These are phyloP conservation scores for Inonotus obliquus DNA, from an alignment of 1,284 basidiomycete genomes.

Conservation along the genomic window DNA sequence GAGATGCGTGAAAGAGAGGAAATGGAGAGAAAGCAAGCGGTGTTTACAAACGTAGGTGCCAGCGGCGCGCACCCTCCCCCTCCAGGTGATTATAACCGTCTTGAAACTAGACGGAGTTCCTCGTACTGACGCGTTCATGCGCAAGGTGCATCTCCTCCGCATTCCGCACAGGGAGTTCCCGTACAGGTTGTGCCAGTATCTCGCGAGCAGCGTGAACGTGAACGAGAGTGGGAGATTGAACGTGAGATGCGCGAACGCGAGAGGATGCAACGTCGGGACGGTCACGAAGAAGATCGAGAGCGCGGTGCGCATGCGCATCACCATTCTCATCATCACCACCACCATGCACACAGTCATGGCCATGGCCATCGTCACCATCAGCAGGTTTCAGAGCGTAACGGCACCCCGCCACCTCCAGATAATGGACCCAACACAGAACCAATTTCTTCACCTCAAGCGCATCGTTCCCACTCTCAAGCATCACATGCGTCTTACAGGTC, in stretches of 20 bases:
- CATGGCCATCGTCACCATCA: conserved; percentile 7
- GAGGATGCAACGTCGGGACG: conserved; percentile 6
- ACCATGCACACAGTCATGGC: neutral
- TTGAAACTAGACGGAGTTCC: neutral
- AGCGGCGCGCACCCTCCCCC: neutral
- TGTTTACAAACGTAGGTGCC: neutral
- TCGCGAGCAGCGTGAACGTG: conserved; percentile 12
- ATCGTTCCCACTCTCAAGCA: conserved; percentile 7
- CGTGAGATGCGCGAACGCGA: conserved; percentile 10
- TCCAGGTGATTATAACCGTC: neutral
- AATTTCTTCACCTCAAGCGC: conserved; percentile 1
- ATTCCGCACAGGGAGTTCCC: neutral
- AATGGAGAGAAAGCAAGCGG: conserved; percentile 2
- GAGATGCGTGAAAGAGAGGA: conserved; percentile 8
- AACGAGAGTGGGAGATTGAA: conserved; percentile 9
- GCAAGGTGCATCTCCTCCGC: neutral
- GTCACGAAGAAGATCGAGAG: conserved; percentile 8
- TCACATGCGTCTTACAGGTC: conserved; percentile 6
- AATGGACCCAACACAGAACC: neutral
- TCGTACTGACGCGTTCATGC: conserved; percentile 2
- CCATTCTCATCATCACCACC: neutral
- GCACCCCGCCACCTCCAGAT: neutral
- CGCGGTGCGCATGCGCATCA: neutral
- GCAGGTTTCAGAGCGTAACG: neutral
- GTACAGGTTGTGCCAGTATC: conserved; percentile 2